Conservation (phyloP, 2,329 filamentous ascomycete genomes). For the Mariannaea sp. region DNA sequence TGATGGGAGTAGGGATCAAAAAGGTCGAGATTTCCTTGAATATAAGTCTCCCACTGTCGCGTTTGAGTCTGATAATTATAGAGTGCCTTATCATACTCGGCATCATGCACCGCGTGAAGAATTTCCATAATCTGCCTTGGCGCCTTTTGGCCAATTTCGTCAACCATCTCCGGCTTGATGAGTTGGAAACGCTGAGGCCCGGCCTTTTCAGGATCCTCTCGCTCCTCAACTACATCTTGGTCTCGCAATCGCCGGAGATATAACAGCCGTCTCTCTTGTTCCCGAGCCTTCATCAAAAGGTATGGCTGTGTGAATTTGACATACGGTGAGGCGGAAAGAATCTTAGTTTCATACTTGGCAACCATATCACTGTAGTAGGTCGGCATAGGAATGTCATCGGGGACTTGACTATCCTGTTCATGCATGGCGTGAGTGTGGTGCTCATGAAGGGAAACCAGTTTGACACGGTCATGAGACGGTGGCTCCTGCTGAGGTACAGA, state of each 20-base stretch:
- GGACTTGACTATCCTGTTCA: slow-evolving; percentile 63
- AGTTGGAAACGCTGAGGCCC: slow-evolving; percentile 80
- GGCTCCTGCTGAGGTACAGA: slow-evolving; percentile 37
- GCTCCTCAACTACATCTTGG: slow-evolving; percentile 66
- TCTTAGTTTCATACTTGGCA: slow-evolving; percentile 87
- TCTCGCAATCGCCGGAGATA: slow-evolving; percentile 84
- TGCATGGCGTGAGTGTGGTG: slow-evolving; percentile 50
- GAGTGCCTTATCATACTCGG: slow-evolving; percentile 92
- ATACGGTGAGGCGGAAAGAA: slow-evolving; percentile 93
- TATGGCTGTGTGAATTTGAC: slow-evolving; percentile 96
- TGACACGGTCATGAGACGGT: slow-evolving; percentile 34
- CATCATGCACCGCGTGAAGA: slow-evolving; percentile 91
- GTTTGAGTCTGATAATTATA: slow-evolving; percentile 95
- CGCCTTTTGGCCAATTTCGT: slow-evolving; percentile 77
- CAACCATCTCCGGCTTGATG: slow-evolving; percentile 94
- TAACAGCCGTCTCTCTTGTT: slow-evolving; percentile 83
- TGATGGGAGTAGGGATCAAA: slow-evolving; percentile 97
- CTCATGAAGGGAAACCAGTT: slow-evolving; percentile 48
- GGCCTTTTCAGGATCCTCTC: slow-evolving; percentile 62
- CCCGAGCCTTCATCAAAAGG: slow-evolving; percentile 86
- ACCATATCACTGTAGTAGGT: slow-evolving; percentile 97
- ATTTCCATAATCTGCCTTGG: slow-evolving; percentile 91
- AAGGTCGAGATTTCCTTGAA: slow-evolving; percentile 83
- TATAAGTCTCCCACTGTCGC: slow-evolving; percentile 93
- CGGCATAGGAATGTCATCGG: slow-evolving; percentile 81